Conservation (phyloP, 768 basidiomycete genomes). For the Asterophora parasitica region DNA sequence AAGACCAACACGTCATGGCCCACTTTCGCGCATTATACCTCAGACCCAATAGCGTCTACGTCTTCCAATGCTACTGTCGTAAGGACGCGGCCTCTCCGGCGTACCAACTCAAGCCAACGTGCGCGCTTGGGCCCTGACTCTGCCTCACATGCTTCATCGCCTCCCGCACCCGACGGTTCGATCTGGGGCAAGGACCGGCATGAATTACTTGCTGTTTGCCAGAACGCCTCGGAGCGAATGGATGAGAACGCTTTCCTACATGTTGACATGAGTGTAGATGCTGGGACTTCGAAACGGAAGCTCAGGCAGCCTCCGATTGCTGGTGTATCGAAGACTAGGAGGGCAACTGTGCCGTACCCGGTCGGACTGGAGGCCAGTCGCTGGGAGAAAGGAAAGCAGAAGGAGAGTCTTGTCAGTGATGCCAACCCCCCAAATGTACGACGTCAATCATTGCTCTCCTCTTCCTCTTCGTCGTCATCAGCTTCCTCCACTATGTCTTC, state of each 20-base stretch:
- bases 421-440: background rate
- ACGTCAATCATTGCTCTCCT: background rate
- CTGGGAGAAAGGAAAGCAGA: slow-evolving; percentile 11
- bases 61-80: background rate
- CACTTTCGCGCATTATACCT: background rate
- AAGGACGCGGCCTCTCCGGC: slow-evolving; percentile 1
- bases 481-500: slow-evolving; percentile 6
- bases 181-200: slow-evolving; percentile 14
- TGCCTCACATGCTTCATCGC: background rate
- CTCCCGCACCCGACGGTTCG: slow-evolving; percentile 11
- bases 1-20: slow-evolving; percentile 6
- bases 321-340: background rate
- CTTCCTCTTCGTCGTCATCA: background rate
- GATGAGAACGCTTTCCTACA: slow-evolving; percentile 24
- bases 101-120: slow-evolving; percentile 2
- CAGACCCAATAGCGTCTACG: slow-evolving; percentile 1
- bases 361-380: background rate
- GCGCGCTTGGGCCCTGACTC: slow-evolving; percentile 2
- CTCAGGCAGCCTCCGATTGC: background rate
- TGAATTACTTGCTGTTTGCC: slow-evolving; percentile 26
- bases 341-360: background rate
- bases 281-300: slow-evolving; percentile 7
- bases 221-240: slow-evolving; percentile 30
- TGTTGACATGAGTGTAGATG: slow-evolving; percentile 6
- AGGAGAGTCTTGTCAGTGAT: background rate